Evolutionary conservation across 192 early-diverging fungal genomes (phyloP).

Genomic region (Oehlia diaphana): DNA sequence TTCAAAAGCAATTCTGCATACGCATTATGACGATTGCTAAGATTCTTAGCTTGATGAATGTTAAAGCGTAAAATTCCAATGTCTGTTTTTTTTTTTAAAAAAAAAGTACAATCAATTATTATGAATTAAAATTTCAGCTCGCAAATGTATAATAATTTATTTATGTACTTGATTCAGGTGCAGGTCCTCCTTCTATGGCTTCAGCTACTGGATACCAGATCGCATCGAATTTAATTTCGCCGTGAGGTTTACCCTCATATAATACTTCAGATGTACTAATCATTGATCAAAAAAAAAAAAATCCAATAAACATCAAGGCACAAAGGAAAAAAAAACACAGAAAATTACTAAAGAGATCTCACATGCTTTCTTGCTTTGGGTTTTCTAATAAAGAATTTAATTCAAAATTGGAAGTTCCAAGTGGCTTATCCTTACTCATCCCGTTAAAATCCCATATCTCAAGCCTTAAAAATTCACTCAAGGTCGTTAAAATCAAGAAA

Average conservation of each 20-base stretch:
- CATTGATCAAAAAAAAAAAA: neutral
- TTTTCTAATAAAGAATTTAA: constrained; percentile 47
- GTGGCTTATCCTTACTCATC: constrained; percentile 66
- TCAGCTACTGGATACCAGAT: constrained; percentile 42
- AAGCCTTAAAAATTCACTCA: constrained; percentile 72
- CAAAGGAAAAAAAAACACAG: neutral
- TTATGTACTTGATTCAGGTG: constrained; percentile 50
- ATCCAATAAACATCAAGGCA: neutral
- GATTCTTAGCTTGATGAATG: constrained; percentile 65
- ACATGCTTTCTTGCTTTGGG: constrained; percentile 46
- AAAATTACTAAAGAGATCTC: constrained; percentile 36
- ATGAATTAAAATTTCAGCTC: neutral
- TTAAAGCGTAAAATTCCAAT: constrained; percentile 68
- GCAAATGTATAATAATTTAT: neutral
- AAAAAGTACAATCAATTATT: constrained; percentile 1
- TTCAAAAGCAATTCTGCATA: constrained; percentile 62
- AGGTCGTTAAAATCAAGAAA: constrained; percentile 72
- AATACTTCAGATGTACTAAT: constrained; percentile 29
- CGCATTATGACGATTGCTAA: constrained; percentile 49
- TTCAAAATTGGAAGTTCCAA: constrained; percentile 63
- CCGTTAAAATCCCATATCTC: constrained; percentile 84
- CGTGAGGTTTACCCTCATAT: constrained; percentile 45
- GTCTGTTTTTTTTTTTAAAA: constrained; percentile 35
- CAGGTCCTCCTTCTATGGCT: constrained; percentile 38
- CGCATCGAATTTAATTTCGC: constrained; percentile 41